phyloP scores from a whole-genome alignment of 345 rosid genomes.

The Gossypium stocksii region DNA sequence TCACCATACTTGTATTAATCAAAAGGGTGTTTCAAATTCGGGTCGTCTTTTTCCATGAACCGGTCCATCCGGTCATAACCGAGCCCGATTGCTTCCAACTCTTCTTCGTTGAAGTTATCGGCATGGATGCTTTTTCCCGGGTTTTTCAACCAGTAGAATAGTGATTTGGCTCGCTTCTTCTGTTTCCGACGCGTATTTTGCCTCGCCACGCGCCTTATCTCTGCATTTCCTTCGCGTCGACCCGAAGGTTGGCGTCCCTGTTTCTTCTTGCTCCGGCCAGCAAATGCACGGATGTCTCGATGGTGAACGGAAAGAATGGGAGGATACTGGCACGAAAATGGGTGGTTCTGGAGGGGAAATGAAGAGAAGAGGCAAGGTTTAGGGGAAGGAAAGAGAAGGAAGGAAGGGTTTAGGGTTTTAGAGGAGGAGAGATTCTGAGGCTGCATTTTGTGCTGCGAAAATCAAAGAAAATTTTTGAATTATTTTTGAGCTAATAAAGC shows the following conservation, averaged over 20 bases:
- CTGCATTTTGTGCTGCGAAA: constrained; percentile 28
- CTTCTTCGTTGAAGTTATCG: constrained; percentile 75
- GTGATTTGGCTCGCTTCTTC: constrained; percentile 50
- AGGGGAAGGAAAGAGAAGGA: constrained; percentile 21
- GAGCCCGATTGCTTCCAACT: constrained; percentile 71
- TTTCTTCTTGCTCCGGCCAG: constrained; percentile 88
- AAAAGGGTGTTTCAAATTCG: constrained; percentile 69
- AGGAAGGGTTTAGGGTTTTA: constrained; percentile 67
- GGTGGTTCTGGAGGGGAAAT: constrained; percentile 16
- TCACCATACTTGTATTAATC: constrained; percentile 97
- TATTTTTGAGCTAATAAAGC: neutral
- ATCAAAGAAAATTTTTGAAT: neutral
- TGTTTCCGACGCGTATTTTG: constrained; percentile 41
- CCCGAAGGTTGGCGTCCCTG: constrained; percentile 55
- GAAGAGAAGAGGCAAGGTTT: constrained; percentile 19
- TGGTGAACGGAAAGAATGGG: constrained; percentile 12
- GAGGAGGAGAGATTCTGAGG: constrained; percentile 47
- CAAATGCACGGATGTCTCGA: constrained; percentile 53
- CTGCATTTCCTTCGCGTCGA: constrained; percentile 52
- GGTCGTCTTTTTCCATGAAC: constrained; percentile 91
- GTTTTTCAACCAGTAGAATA: constrained; percentile 62
- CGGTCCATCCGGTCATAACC: constrained; percentile 90
- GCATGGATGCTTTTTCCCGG: constrained; percentile 48
- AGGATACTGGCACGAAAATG: constrained; percentile 18
- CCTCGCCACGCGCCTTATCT: constrained; percentile 42